A percentile compares a stretch with the other conserved stretches of the same genome.
Evolutionary conservation across 2,329 filamentous ascomycete species (phyloP).

Genomic region (Ophiostoma angusticollis): DNA sequence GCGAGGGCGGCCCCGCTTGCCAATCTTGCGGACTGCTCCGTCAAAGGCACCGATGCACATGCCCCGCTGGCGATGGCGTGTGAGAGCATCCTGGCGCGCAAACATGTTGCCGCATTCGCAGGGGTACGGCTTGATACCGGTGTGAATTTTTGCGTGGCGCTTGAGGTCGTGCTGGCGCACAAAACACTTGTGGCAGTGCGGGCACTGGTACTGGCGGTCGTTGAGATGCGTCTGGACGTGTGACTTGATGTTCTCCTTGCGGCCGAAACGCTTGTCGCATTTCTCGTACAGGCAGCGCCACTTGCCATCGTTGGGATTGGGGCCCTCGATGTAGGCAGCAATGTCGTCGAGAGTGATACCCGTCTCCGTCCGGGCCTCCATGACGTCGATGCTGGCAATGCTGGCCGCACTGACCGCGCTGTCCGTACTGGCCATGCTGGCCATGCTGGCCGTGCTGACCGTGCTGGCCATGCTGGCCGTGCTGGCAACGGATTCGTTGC

Average conservation of each 20-base stretch:
- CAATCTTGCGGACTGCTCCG: conserved; percentile 49
- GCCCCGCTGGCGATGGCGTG: conserved; percentile 82
- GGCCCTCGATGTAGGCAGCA: conserved; percentile 58
- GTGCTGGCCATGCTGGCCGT: conserved; percentile 32
- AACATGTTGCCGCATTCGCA: conserved; percentile 93
- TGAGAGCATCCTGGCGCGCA: conserved; percentile 87
- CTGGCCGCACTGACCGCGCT: conserved; percentile 45
- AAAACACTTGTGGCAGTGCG: conserved; percentile 88
- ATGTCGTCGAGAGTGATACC: conserved; percentile 83
- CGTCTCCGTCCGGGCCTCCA: conserved; percentile 58
- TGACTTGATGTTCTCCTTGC: conserved; percentile 97
- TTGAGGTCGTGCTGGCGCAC: conserved; percentile 96
- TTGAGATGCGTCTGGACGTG: conserved; percentile 97
- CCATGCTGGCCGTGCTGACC: conserved; percentile 45
- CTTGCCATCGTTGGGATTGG: conserved; percentile 60
- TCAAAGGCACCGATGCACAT: conserved; percentile 96
- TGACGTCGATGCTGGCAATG: conserved; percentile 50
- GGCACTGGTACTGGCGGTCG: conserved; percentile 89
- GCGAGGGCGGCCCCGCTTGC: conserved; percentile 50
- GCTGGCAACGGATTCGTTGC: conserved; percentile 48
- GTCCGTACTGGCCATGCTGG: conserved; percentile 40
- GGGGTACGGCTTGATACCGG: conserved; percentile 85
- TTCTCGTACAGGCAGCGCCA: conserved; percentile 63
- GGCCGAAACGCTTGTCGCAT: conserved; percentile 84
- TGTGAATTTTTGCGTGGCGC: conserved; percentile 94